A percentile compares a stretch with the other conserved stretches of the same genome.
phyloP scores from a whole-genome alignment of 129 eudicot genomes.

The Chrysanthemum seticuspe region DNA sequence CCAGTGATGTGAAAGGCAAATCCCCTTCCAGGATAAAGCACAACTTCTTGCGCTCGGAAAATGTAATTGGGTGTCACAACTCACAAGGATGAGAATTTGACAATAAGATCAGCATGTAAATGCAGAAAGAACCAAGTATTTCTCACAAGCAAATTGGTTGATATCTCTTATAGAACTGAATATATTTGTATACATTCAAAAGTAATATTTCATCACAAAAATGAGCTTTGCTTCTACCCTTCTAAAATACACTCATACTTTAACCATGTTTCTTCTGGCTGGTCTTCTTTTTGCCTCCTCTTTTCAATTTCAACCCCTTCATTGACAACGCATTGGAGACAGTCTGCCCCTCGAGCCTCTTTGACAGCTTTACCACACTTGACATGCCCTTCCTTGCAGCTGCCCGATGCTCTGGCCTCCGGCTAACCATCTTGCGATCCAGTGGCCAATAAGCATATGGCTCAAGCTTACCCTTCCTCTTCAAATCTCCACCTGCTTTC shows the following conservation, averaged over 20 bases:
- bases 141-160: background rate
- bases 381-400: conserved; percentile 96
- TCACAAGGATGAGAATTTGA: background rate
- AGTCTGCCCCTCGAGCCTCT: conserved; percentile 78
- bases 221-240: background rate
- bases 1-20: too few relatives aligned
- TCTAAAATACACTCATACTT: background rate
- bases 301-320: conserved; percentile 44
- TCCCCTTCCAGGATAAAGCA: too few relatives aligned
- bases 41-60: background rate
- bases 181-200: background rate
- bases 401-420: conserved; percentile 90
- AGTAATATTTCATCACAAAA: background rate
- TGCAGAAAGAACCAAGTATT: background rate
- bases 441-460: conserved; percentile 99
- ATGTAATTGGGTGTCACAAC: background rate
- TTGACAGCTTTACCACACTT: conserved; percentile 75
- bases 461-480: conserved; percentile 88
- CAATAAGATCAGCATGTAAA: background rate
- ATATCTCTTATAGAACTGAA: background rate
- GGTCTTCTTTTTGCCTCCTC: conserved; percentile 42
- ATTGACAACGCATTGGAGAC: conserved; percentile 63
- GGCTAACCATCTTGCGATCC: conserved; percentile 94
- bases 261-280: conserved; percentile 22
- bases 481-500: conserved; percentile 95